Conservation (phyloP, 169 alveolate species). For the Perkinsus olseni region DNA sequence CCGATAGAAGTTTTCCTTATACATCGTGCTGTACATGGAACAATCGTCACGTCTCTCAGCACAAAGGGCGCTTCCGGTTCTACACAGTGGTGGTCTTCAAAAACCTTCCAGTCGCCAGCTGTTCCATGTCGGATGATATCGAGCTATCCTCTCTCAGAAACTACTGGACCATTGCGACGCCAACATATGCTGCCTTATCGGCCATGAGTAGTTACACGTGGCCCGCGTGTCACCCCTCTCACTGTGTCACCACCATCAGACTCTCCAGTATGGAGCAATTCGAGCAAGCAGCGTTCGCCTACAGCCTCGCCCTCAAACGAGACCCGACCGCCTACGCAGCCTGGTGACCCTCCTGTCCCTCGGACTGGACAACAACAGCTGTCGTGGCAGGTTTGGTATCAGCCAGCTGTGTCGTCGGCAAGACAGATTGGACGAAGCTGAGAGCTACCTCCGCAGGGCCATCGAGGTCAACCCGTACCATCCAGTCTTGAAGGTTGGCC, state of each 20-base stretch:
- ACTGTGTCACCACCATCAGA: neutral
- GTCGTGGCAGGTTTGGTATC: neutral
- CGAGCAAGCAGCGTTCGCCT: neutral
- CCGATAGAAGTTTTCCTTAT: too few species aligned
- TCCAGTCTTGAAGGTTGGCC: neutral
- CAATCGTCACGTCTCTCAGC: too few species aligned
- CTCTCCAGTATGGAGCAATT: neutral
- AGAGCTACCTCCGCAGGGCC: neutral
- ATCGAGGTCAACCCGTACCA: neutral
- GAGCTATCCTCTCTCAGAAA: neutral
- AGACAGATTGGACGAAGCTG: neutral
- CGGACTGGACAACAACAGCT: neutral
- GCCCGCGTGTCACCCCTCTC: neutral
- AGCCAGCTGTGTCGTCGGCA: neutral
- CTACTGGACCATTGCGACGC: neutral
- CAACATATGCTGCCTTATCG: neutral
- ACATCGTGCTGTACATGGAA: too few species aligned
- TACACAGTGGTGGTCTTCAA: too few species aligned
- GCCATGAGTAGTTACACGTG: neutral
- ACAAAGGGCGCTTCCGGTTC: too few species aligned
- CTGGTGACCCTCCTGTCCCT: neutral
- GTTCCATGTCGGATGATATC: too few species aligned
- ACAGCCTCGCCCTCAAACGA: neutral
- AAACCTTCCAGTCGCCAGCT: too few species aligned
- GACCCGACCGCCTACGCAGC: neutral